These are phyloP conservation scores for Parascedosporium putredinis DNA, from an alignment of 2,329 filamentous ascomycete species.

Conservation along the genomic window DNA sequence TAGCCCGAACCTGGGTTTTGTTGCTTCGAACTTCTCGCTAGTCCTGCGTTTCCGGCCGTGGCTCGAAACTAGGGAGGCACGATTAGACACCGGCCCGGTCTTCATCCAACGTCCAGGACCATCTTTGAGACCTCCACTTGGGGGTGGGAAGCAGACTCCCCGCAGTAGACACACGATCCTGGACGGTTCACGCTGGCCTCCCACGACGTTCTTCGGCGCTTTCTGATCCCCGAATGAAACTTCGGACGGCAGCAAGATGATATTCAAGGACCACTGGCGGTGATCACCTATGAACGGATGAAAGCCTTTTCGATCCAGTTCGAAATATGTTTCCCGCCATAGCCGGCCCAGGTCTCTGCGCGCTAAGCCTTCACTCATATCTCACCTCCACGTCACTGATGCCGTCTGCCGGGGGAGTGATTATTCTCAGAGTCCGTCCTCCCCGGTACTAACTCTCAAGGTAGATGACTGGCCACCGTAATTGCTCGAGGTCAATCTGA, in stretches of 20 bases:
- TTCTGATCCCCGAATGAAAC: neutral
- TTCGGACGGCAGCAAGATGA: neutral
- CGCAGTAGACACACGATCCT: no score
- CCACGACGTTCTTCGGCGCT: neutral
- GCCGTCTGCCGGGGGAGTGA: no score
- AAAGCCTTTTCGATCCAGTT: no score
- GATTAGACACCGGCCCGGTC: slow-evolving; percentile 1
- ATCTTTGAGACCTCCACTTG: neutral
- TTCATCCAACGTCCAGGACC: neutral
- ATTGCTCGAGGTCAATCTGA: no score
- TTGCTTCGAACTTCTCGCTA: neutral
- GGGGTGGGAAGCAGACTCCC: no score
- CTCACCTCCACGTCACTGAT: no score
- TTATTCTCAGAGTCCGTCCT: no score
- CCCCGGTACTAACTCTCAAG: no score
- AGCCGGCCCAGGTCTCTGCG: neutral
- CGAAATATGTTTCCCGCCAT: neutral
- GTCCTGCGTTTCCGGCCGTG: neutral
- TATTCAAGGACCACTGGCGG: neutral
- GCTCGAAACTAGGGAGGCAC: slow-evolving; percentile 5
- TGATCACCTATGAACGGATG: no score
- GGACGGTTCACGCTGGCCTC: no score
- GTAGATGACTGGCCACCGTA: no score
- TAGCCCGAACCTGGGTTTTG: neutral
- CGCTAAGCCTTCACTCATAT: no score